A percentile compares a stretch with the other conserved stretches of the same genome.
phyloP scores from a whole-genome alignment of 257 asterid species.

The Oldenlandia corymbosa region DNA sequence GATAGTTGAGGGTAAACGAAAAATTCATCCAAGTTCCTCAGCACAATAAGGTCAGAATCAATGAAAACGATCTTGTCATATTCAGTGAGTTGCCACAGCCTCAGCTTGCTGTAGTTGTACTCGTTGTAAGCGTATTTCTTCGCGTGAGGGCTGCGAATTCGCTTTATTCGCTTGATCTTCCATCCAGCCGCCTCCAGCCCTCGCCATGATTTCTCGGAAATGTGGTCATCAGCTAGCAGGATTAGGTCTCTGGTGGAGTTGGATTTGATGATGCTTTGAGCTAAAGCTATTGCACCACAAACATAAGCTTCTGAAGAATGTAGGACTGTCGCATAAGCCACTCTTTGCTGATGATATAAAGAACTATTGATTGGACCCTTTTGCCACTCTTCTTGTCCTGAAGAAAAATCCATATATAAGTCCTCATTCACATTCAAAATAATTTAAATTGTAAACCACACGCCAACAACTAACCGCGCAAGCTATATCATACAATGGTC shows the following conservation, averaged over 20 bases:
- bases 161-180: conserved; percentile 45
- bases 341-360: conserved; percentile 25
- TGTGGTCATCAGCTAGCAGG: conserved; percentile 47
- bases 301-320: conserved; percentile 73
- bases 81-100: conserved; percentile 66
- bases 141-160: conserved; percentile 37
- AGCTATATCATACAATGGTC: too few species aligned
- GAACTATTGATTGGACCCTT: too few species aligned
- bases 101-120: conserved; percentile 86
- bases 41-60: conserved; percentile 58
- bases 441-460: too few species aligned
- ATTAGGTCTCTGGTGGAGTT: conserved; percentile 57
- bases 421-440: too few species aligned
- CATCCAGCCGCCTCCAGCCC: conserved; percentile 60
- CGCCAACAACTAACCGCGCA: too few species aligned
- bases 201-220: conserved; percentile 32
- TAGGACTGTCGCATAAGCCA: conserved; percentile 65
- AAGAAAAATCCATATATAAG: too few species aligned
- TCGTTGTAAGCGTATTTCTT: conserved; percentile 49
- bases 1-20: conserved; percentile 67
- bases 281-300: conserved; percentile 77
- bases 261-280: conserved; percentile 57
- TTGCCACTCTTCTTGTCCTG: too few species aligned
- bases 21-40: conserved; percentile 46
- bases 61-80: conserved; percentile 60